A percentile compares a stretch with the other conserved stretches of the same genome.
phyloP scores from a whole-genome alignment of 257 asterid species.

The Solanum bulbocastanum region DNA sequence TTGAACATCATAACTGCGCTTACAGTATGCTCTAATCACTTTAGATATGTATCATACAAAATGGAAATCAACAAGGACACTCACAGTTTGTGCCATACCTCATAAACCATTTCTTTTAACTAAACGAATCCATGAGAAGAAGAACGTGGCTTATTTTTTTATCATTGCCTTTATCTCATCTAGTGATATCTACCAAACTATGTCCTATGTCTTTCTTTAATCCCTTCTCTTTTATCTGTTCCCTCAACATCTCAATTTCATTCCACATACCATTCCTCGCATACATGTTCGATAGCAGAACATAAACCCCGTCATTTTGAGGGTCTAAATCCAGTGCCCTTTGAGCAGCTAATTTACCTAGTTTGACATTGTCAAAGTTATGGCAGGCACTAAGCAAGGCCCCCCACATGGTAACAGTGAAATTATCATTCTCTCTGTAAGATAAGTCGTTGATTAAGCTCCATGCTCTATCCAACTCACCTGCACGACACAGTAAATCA shows the following conservation, averaged over 20 bases:
- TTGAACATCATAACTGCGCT: background rate
- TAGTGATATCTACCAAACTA: constrained; percentile 36
- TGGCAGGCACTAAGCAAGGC: constrained; percentile 68
- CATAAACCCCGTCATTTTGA: constrained; percentile 51
- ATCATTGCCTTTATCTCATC: constrained; percentile 2
- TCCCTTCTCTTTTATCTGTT: constrained; percentile 43
- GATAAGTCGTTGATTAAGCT: constrained; percentile 34
- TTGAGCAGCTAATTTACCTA: constrained; percentile 67
- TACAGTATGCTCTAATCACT: background rate
- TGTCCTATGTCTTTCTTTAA: constrained; percentile 63
- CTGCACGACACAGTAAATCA: constrained; percentile 74
- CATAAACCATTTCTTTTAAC: background rate
- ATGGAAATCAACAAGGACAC: background rate
- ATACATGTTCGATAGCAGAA: constrained; percentile 65
- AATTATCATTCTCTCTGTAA: constrained; percentile 3
- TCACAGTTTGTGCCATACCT: background rate
- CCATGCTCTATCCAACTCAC: constrained; percentile 72
- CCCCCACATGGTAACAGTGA: constrained; percentile 64
- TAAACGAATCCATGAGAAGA: background rate
- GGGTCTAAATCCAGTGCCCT: constrained; percentile 74
- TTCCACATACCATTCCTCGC: constrained; percentile 71
- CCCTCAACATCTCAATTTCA: constrained; percentile 63
- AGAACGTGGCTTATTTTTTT: background rate
- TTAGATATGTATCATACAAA: background rate
- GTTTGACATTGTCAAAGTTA: constrained; percentile 55